Base-by-base conservation (phyloP, 2,329 filamentous ascomycete genomes). In the Trichoderma sp. region DNA sequence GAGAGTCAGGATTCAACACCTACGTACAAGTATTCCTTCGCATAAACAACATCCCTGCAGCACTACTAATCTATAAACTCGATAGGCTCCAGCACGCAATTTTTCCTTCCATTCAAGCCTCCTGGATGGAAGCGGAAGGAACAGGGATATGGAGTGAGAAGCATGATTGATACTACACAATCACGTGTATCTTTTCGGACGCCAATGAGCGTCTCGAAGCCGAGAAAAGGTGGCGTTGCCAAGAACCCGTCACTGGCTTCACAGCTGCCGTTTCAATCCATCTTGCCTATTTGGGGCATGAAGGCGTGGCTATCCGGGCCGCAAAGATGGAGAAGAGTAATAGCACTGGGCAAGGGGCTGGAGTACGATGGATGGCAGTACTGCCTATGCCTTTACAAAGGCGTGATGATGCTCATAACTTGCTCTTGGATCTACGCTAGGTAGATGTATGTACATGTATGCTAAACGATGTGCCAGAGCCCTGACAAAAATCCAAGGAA, bases 201-300 rank as follows among this genome's bases (percentile, higher is more conserved):
- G 29, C 62, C 52, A 52, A 55, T 21, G 43, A 52, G 29, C 59
- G 21, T 5, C 11, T 4, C 35, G 16, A 55, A 40, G 3, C 31
- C 14, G 47, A 27, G 19, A 14, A 37, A 37, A 19, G 11, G 52
- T n/a, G 62, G 62, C n/a, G 11, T 57, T 65, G 62, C 49, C 62
- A 65, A 56, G 62, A 65, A 35, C 24, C 62, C 52, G 31, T 65
- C 3, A 31, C 43, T 24, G n/a, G 19, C 49, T 55, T 47, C 35
- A 29, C 49, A 64, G 61, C 61, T 64, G 61, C 61, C 61, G 35
- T 55, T 64, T 56, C 21, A 31, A 65, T 56, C 40, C 62, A 65
- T 43, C 52, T 65, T 65, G 62, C 62, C 62, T 65, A 65, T 31
- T 65, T 47, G 24, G 52, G 62, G 10, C 24, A 8, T 56, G 52